These are phyloP conservation scores for Pyrus pyrifolia DNA, from an alignment of 306 rosid species.

Conservation along the genomic window DNA sequence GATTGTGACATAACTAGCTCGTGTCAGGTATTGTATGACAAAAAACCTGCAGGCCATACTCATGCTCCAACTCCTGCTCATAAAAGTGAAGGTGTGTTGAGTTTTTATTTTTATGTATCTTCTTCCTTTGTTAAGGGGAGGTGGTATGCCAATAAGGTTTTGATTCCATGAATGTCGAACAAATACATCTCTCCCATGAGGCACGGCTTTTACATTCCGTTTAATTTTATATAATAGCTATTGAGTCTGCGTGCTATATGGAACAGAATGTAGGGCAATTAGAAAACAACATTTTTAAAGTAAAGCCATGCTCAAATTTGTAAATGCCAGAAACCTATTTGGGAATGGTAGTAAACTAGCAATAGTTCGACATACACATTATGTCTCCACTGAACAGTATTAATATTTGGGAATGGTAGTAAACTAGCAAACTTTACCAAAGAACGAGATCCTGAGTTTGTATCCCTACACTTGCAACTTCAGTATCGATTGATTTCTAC, in stretches of 20 bases:
- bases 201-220: background rate
- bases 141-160: background rate
- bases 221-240: background rate
- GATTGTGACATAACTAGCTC: slow-evolving; percentile 9
- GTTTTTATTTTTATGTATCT: background rate
- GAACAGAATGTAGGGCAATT: background rate
- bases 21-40: slow-evolving; percentile 63
- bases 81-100: slow-evolving; percentile 35
- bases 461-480: background rate
- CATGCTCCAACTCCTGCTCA: slow-evolving; percentile 18
- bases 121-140: background rate
- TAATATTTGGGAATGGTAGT: background rate
- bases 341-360: too few relatives aligned
- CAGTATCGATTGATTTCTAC: background rate
- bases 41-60: slow-evolving; percentile 39
- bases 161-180: background rate
- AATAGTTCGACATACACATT: background rate
- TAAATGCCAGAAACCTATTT: background rate
- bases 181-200: background rate
- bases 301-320: background rate
- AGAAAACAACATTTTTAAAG: background rate
- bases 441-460: background rate
- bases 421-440: background rate
- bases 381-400: background rate
- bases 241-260: background rate